A percentile compares a stretch with the other conserved stretches of the same genome.
Evolutionary conservation across 2,329 filamentous ascomycete genomes (phyloP).

Genomic region (Trichoderma sp.): DNA sequence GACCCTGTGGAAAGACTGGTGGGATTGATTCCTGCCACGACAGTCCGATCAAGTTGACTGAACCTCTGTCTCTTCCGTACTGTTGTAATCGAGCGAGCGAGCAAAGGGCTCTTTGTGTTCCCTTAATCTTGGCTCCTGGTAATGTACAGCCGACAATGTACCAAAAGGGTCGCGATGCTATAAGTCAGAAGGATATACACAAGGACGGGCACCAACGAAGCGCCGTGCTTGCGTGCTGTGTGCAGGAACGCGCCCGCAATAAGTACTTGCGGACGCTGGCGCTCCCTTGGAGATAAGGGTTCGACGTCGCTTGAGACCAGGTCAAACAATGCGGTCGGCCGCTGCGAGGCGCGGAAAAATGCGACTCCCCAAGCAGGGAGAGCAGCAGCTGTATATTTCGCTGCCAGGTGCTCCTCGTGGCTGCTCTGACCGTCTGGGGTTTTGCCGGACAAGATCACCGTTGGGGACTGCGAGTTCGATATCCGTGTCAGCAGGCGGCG

Average conservation of each 20-base stretch:
- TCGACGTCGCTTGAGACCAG: slow-evolving; percentile 2
- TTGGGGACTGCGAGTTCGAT: slow-evolving; percentile 2
- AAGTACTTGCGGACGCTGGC: slow-evolving; percentile 15
- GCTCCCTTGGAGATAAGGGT: slow-evolving; percentile 22
- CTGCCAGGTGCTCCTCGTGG: background rate
- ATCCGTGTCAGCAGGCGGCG: slow-evolving; percentile 20
- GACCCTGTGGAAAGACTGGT: too few species aligned
- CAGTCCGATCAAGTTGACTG: background rate
- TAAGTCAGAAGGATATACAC: too few species aligned
- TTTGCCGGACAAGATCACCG: background rate
- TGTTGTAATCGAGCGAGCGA: too few species aligned
- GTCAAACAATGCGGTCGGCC: slow-evolving; percentile 1
- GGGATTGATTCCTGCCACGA: too few species aligned
- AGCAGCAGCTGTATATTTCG: slow-evolving; percentile 11
- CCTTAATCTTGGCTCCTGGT: too few species aligned
- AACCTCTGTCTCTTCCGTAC: background rate
- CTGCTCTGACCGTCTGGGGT: background rate
- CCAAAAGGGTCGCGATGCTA: too few species aligned
- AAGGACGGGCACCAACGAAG: slow-evolving; percentile 7
- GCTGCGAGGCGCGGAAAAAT: slow-evolving; percentile 19
- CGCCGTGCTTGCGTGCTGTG: background rate
- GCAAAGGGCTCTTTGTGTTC: too few species aligned
- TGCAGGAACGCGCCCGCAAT: slow-evolving; percentile 17
- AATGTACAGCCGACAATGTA: too few species aligned
- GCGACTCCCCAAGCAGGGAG: background rate